Evolutionary conservation across 805 yeast genomes (phyloP), one percentile per base, ranked within the genome.

Genomic region (Candida xiaguanensis): DNA sequence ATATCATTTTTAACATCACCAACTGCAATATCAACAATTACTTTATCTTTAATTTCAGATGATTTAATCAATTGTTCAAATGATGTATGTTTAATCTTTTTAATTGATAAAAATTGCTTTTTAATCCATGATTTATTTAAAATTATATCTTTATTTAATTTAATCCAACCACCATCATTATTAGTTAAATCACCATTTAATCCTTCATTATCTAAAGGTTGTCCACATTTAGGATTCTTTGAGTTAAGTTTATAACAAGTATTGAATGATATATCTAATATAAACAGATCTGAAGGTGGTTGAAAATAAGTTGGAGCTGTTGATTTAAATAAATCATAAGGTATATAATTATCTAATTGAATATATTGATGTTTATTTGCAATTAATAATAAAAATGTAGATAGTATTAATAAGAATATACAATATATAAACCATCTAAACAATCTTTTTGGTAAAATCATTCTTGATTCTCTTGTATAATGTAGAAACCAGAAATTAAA

Each of bases 131-230:
- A 60, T 16, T 53, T 47, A 4, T 70, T 70, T 40, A 78, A 59
- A 13, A 52, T 49, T 27, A 78, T 58, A 49, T 78, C 82, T 46
- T 76, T 76, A 16, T 67, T 65, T 18, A 74, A 44, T 36, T 60
- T 57, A 26, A 45, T 39, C 79, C 80, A 77, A 9, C 60, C 61
- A 26, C 45, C 38, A 7, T 45, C 47, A 11, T 41, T 13, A 12
- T 20, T 17, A 1, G 36, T 35, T 11, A 56, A 31, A 29, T 63
- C 60, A 4, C 62, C 69, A 30, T 45, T 26, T 7, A 41, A 30
- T 2, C 66, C 67, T 5, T 52, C 52, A 2, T 31, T 18, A 6
- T 43, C 34, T 5, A 33, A 15, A 12, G 68, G 67, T 1, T 47
- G 19, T 1, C 67, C 66, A 47, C 67, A 62, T 14, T 34, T 38